phyloP scores from a whole-genome alignment of 78 protist genomes.

The Isochrysis galbana region DNA sequence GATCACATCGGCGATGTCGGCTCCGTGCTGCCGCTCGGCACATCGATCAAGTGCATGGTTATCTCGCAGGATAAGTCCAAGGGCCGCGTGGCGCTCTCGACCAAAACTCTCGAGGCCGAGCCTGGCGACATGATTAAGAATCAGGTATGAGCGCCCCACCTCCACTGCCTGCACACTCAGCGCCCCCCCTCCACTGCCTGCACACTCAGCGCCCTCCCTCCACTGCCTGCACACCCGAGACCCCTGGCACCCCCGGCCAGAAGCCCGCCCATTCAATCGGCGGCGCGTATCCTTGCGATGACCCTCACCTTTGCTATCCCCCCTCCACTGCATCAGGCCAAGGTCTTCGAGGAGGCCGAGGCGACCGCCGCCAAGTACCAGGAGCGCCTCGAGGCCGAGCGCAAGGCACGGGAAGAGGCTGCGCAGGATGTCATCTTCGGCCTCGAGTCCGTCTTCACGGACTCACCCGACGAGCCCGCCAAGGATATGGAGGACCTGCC shows the following conservation, averaged over 20 bases:
- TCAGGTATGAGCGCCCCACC: too few relatives aligned
- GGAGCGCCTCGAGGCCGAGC: slow-evolving; percentile 20
- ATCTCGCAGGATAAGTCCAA: slow-evolving; percentile 13
- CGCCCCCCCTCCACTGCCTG: too few relatives aligned
- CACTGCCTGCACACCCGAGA: too few relatives aligned
- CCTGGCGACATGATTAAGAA: background rate
- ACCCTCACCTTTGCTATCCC: too few relatives aligned
- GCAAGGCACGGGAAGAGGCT: slow-evolving; percentile 12
- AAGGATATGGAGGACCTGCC: background rate
- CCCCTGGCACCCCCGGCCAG: too few relatives aligned
- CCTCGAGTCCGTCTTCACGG: slow-evolving; percentile 7
- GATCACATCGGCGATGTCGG: background rate
- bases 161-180: too few relatives aligned
- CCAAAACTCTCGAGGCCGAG: slow-evolving; percentile 23
- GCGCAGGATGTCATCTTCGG: slow-evolving; percentile 29
- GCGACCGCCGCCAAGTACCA: background rate
- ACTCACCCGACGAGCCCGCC: background rate
- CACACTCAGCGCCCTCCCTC: too few relatives aligned
- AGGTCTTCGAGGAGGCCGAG: slow-evolving; percentile 3
- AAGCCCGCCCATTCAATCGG: too few relatives aligned
- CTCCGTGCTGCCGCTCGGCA: background rate
- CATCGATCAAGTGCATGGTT: slow-evolving; percentile 13
- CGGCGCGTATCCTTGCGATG: too few relatives aligned
- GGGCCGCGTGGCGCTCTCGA: slow-evolving; percentile 30
- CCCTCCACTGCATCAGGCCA: background rate